Conservation (phyloP, 2,329 filamentous ascomycete genomes). For the Neopestalotiopsis clavispora region DNA sequence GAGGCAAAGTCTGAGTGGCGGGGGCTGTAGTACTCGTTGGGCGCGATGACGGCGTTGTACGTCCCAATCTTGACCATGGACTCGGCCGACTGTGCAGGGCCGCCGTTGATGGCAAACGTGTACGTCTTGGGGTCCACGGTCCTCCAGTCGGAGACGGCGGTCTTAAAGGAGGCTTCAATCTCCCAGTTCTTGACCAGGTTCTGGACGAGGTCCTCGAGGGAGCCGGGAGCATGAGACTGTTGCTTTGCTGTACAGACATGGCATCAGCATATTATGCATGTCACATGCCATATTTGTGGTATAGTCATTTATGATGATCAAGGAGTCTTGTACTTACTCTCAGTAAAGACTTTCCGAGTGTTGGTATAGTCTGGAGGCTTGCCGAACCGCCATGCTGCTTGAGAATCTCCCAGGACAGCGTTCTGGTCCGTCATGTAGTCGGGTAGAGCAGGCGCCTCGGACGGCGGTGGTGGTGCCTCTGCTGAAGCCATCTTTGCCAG, state of each 20-base stretch:
- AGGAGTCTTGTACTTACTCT: slow-evolving; percentile 51
- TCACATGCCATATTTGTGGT: background rate
- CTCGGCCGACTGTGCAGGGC: slow-evolving; percentile 58
- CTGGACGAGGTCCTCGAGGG: slow-evolving; percentile 65
- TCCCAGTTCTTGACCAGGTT: slow-evolving; percentile 79
- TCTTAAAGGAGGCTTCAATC: slow-evolving; percentile 73
- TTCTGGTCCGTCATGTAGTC: slow-evolving; percentile 29
- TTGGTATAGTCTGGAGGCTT: slow-evolving; percentile 67
- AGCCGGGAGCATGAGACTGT: slow-evolving; percentile 58
- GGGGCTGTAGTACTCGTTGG: slow-evolving; percentile 69
- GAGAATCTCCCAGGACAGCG: slow-evolving; percentile 43
- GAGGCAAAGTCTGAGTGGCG: slow-evolving; percentile 64
- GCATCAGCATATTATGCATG: background rate
- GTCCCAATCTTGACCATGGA: slow-evolving; percentile 72
- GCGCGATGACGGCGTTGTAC: slow-evolving; percentile 69
- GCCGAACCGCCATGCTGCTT: slow-evolving; percentile 65
- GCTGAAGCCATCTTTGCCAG: background rate
- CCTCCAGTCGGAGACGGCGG: slow-evolving; percentile 64
- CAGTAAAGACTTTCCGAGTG: slow-evolving; percentile 62
- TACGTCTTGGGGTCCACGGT: slow-evolving; percentile 66
- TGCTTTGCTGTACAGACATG: slow-evolving; percentile 53
- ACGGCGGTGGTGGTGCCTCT: background rate
- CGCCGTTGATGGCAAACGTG: slow-evolving; percentile 68
- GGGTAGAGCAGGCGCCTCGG: slow-evolving; percentile 18
- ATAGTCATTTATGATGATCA: background rate